Base-by-base conservation (phyloP, 2,329 filamentous ascomycete genomes). In the Cladosporium halotolerans region DNA sequence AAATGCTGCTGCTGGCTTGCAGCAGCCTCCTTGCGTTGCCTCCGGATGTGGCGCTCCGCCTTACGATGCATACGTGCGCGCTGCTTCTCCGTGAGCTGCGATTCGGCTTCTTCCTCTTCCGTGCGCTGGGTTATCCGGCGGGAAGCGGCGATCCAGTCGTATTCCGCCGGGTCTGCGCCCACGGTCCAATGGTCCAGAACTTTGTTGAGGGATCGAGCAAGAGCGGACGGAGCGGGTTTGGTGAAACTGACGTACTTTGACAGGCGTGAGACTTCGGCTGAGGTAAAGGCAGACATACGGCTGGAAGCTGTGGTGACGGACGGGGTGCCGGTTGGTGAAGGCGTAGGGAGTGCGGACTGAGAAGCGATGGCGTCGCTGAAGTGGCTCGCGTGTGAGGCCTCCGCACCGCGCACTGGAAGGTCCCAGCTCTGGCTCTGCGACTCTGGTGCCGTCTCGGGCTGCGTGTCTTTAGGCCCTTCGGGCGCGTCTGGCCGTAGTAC, bases 131-230 rank as follows among this genome's bases (percentile, higher is more conserved):
- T 45, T 38, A 65, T 43, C 44, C 53, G 47, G 52, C 61, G 63
- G 23, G 68, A 68, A 3, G 62, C 67, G 1, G 66, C 57, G 18
- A 66, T 60, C 70, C 70, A 76, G 47, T 73, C 67, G 56, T 76
- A 77, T 4, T 55, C 56, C 3, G 48, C 57, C 1, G 71, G 72
- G 47, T 75, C 68, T 3, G 59, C 54, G 19, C 70, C 72, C 2
- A 63, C 38, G 8, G 63, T 57, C 74, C 74, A 77, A 52, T 76
- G 74, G 32, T 65, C 59, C 5, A 76, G 64, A 13, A 75, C 57
- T 39, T 67, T 65, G 18, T 58, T 61, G 4, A 74, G 61, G 13
- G 60, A 64, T 11, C 66, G 63, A 1, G 69, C 62, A 0, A 73
- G 58, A 18, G 53, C 52, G 1, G 60, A 39, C 0, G 54, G 59